Evolutionary conservation across 116 monocot species (phyloP).

Genomic region (Posidonia oceanica): DNA sequence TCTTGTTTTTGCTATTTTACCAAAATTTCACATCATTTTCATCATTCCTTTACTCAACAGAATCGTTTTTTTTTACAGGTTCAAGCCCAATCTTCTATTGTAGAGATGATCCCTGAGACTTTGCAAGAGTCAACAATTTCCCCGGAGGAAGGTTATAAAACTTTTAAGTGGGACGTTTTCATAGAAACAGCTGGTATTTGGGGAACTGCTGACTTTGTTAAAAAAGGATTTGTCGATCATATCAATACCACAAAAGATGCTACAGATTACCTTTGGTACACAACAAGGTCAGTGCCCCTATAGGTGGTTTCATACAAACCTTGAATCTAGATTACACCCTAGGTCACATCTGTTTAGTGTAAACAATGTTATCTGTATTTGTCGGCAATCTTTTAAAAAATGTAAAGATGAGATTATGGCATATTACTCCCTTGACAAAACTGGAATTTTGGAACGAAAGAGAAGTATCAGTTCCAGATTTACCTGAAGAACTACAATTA

Average conservation of each 20-base stretch:
- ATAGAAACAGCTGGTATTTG: slow-evolving; percentile 63
- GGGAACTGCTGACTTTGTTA: slow-evolving; percentile 50
- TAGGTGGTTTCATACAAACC: no score
- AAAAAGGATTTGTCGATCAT: slow-evolving; percentile 82
- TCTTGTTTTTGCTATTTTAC: not conserved
- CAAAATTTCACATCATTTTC: not conserved
- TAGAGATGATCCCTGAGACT: slow-evolving; percentile 69
- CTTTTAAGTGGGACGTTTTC: slow-evolving; percentile 50
- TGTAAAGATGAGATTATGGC: no score
- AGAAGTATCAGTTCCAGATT: no score
- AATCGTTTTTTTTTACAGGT: slow-evolving; percentile 30
- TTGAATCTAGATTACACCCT: no score
- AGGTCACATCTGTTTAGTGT: no score
- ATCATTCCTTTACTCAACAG: not conserved
- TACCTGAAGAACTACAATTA: no score
- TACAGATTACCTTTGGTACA: slow-evolving; percentile 97
- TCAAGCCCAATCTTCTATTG: slow-evolving; percentile 45
- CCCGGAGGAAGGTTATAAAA: not conserved
- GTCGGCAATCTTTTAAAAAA: no score
- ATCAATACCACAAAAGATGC: slow-evolving; percentile 91
- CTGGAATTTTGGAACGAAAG: no score
- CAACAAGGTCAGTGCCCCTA: slow-evolving; percentile 45
- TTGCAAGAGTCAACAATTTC: slow-evolving; percentile 11
- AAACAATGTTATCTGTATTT: no score
- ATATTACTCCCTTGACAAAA: no score